Base-by-base conservation (phyloP, 257 asterid genomes). In the Misopates orontium region DNA sequence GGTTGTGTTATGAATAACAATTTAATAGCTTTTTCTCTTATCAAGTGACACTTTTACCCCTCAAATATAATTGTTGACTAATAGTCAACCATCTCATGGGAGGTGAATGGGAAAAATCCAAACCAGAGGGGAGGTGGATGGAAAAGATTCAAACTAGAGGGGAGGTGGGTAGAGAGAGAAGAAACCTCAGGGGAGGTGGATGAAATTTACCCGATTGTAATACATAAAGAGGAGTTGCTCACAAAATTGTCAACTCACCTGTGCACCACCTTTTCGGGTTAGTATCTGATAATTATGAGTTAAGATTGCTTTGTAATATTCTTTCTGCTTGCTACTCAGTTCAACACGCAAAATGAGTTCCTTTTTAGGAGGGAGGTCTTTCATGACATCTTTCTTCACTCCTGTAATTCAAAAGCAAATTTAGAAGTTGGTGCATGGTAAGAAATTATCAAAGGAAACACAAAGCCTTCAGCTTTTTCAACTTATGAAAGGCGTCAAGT, bases 261-360 rank as follows among this genome's bases (percentile, higher is more conserved):
- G 99, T 15, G 96, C 92, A 73, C 99, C 97, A 63, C 99, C 95
- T 84, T 91, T 91, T 78, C 99, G 99, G 66, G 97, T 85, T 52
- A 93, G 83, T 73, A 85, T 74, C 87, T 90, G 90, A 83, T 87
- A 93, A 72, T 93, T 93, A 58, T 96, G 97, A 16, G 99, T 90
- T 79, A 93, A 74, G 56, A 93, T 90, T 31, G 99, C 99, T 71
- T 90, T 93, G 82, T 93, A 93, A 71, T 93, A 93, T 72, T 93
- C 99, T 75, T 93, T 93, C 82, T 93, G 99, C 83, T 71, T 82
- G 84, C 85, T 88, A 79, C 99, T 93, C 81, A 93, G 75, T 60
- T 93, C 99, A 10, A 93, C 95, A 52, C 97, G 99, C 66, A 93
- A 73, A 76, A 93, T 93, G 64, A 93, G 89, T 84, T 93, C 99